Base-by-base conservation (phyloP, 176 grass and related monocot genomes). In the Oryza longistaminata region DNA sequence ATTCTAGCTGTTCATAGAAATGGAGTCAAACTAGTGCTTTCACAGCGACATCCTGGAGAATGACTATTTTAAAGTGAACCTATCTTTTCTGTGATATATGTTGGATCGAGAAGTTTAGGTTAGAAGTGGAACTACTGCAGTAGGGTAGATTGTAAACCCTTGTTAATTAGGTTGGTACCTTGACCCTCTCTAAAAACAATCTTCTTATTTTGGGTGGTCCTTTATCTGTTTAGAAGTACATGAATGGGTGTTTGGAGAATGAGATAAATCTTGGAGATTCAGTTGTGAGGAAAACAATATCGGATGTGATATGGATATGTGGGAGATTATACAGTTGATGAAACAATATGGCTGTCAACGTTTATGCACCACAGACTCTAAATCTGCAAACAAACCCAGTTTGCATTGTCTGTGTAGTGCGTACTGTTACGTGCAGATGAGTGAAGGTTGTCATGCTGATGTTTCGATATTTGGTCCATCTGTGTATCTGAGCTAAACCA, bases 231-330 rank as follows among this genome's bases (percentile, higher is more conserved):
- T 29, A 12, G 33, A 14, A 33, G 5, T 50, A 44, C 10, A 11
- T 34, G 3, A 12, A 44, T 74, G 66, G 48, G 37, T 80, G n/a
- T 74, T 67, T 6, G 12, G 37, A 69, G 49, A 58, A 55, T 15
- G 66, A 46, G 22, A 88, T 66, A 27, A 67, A 83, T 7, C 2
- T 78, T 55, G 10, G 53, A 26, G 42, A 26, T 68, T 81, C 43
- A 44, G 5, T 68, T 73, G 27, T 42, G 33, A 29, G 37, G 14
- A 24, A 75, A 62, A 75, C 11, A 70, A 42, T 16, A 2, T n/a
- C 7, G 25, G 21, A 11, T 17, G 4, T 2, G 0, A 16, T 70
- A 11, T 85, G 71, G 52, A 22, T 82, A n/a, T 9, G 53, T 21
- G 34, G 34, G 10, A 82, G 80, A 34, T 15, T 6, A 12, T 71